Conservation (phyloP, 106 monocot genomes). For the Ottelia alismoides region DNA sequence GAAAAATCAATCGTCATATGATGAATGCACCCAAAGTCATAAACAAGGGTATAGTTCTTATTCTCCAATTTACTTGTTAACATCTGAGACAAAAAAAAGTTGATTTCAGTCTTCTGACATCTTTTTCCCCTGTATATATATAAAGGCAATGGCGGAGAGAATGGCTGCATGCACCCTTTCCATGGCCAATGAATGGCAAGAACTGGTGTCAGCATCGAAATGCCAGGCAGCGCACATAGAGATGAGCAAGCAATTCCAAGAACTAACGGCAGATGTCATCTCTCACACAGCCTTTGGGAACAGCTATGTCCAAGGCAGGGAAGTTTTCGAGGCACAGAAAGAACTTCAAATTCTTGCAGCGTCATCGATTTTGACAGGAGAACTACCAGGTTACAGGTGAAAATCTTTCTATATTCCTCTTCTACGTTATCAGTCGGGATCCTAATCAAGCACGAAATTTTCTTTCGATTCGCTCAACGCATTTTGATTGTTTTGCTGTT, state of each 20-base stretch:
- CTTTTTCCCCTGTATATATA: not conserved
- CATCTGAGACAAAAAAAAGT: not conserved
- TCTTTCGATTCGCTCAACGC: too few species aligned
- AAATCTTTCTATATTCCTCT: too few species aligned
- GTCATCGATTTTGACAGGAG: too few species aligned
- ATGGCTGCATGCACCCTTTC: slow-evolving; percentile 4
- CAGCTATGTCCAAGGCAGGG: slow-evolving; percentile 27
- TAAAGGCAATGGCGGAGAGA: not conserved
- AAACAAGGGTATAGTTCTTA: too few species aligned
- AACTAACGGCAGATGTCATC: slow-evolving; percentile 54
- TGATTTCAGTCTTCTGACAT: not conserved
- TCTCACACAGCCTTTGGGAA: slow-evolving; percentile 48
- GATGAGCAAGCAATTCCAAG: slow-evolving; percentile 20
- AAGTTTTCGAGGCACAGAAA: slow-evolving; percentile 41
- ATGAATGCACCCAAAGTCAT: too few species aligned
- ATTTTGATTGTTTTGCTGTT: too few species aligned
- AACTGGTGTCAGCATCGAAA: too few species aligned
- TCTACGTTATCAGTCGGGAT: too few species aligned
- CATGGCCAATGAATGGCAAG: slow-evolving; percentile 8
- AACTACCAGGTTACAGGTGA: too few species aligned
- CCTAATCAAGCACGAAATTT: too few species aligned
- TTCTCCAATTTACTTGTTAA: not conserved
- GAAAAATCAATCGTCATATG: too few species aligned
- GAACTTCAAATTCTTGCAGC: slow-evolving; percentile 20
- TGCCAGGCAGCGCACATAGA: not conserved